Conservation (phyloP, 106 monocot species). For the Phalaenopsis aphrodite region DNA sequence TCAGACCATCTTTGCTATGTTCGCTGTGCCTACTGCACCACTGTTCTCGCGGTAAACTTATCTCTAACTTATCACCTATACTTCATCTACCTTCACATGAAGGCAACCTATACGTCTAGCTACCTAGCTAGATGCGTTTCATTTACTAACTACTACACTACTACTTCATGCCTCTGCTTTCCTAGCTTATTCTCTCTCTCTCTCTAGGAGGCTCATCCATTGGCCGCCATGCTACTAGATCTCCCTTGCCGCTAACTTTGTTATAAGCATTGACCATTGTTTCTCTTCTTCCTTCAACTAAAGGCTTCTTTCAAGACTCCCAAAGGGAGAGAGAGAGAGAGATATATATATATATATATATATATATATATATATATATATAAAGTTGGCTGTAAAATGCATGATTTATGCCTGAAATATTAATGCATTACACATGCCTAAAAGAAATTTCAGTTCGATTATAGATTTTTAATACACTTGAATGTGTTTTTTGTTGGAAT, state of each 20-base stretch:
- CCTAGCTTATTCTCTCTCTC: background rate
- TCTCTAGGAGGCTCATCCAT: background rate
- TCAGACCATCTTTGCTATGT: conserved; percentile 55
- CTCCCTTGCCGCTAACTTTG: background rate
- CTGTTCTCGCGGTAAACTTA: conserved; percentile 43
- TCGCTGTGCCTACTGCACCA: conserved; percentile 59
- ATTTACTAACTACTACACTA: background rate
- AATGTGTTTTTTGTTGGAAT: background rate
- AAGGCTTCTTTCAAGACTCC: background rate
- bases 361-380: background rate
- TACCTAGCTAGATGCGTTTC: background rate
- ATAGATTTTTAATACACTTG: background rate
- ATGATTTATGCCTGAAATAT: background rate
- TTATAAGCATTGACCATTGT: background rate
- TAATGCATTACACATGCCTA: background rate
- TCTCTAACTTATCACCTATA: background rate
- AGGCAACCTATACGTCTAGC: background rate
- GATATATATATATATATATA: background rate
- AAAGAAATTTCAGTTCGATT: background rate
- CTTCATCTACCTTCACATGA: background rate
- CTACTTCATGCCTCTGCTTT: background rate
- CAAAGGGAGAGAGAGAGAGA: background rate
- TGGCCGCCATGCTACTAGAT: too few relatives aligned
- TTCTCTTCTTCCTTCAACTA: background rate
- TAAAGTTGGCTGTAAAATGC: too few relatives aligned